Conservation (phyloP, 306 rosid genomes). For the Casuarina equisetifolia region DNA sequence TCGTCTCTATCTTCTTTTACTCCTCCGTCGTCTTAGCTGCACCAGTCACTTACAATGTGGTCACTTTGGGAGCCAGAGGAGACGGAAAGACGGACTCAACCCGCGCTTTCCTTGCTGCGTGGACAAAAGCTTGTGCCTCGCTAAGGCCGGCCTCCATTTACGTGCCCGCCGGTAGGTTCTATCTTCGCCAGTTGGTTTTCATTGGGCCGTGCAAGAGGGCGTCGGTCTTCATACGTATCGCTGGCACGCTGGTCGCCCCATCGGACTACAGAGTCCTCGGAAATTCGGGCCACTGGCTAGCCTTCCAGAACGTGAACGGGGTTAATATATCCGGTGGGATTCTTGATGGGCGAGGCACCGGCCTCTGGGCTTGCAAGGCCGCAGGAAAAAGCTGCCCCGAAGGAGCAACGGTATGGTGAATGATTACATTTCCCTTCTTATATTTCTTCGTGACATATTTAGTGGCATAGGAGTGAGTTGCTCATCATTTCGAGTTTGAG, state of each 20-base stretch:
- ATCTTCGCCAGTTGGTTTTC: slow-evolving; percentile 29
- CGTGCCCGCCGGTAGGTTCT: slow-evolving; percentile 47
- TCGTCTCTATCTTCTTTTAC: slow-evolving; percentile 9
- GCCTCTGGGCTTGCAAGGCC: slow-evolving; percentile 51
- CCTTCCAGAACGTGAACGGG: slow-evolving; percentile 39
- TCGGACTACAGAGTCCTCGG: slow-evolving; percentile 43
- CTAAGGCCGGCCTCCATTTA: slow-evolving; percentile 28
- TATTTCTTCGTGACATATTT: not conserved
- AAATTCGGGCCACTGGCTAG: slow-evolving; percentile 34
- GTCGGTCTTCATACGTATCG: slow-evolving; percentile 32
- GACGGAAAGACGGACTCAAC: slow-evolving; percentile 39
- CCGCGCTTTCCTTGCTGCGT: slow-evolving; percentile 37
- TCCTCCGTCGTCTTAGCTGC: not conserved
- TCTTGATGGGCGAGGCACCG: slow-evolving; percentile 51
- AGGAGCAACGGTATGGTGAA: slow-evolving; percentile 47
- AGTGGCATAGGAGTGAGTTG: not conserved
- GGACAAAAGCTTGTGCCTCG: slow-evolving; percentile 46
- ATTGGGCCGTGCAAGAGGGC: slow-evolving; percentile 45
- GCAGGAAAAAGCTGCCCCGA: slow-evolving; percentile 43
- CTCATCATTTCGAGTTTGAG: too few relatives aligned
- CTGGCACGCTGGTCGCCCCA: slow-evolving; percentile 46
- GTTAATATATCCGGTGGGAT: slow-evolving; percentile 43
- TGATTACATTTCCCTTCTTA: not conserved
- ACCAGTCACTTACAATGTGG: slow-evolving; percentile 25
- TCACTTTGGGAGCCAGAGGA: slow-evolving; percentile 35